A percentile compares a stretch with the other conserved stretches of the same genome.
Evolutionary conservation across 805 yeast species (phyloP).

Genomic region (Kuraishia borneana): DNA sequence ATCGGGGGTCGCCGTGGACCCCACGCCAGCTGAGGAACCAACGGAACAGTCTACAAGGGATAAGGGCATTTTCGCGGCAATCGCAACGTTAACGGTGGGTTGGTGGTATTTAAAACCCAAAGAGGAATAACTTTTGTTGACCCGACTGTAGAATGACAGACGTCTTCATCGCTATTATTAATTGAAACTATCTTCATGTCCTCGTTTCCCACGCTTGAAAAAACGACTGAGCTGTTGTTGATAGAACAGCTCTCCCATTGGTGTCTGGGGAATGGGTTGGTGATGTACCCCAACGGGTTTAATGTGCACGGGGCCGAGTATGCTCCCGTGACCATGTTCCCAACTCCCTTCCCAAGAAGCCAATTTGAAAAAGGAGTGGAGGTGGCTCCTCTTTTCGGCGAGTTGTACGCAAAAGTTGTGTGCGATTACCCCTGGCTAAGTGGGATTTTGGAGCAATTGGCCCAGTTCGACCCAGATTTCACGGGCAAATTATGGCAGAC

Average conservation of each 20-base stretch:
- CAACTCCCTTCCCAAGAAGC: conserved; percentile 72
- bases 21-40: neutral
- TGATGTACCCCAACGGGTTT: conserved; percentile 64
- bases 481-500: conserved; percentile 69
- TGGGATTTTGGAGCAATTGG: conserved; percentile 39
- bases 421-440: conserved; percentile 51
- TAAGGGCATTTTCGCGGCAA: conserved; percentile 1
- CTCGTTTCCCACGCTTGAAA: neutral
- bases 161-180: neutral
- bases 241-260: conserved; percentile 53
- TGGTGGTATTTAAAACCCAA: conserved; percentile 3
- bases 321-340: conserved; percentile 87
- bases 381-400: conserved; percentile 62
- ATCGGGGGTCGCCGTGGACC: conserved; percentile 1
- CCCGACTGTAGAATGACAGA: neutral
- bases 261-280: conserved; percentile 68
- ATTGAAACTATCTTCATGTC: neutral
- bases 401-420: conserved; percentile 62
- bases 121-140: no score
- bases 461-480: conserved; percentile 58
- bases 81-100: neutral
- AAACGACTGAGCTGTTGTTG: conserved; percentile 15
- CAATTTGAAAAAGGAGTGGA: conserved; percentile 57
- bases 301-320: conserved; percentile 30
- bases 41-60: neutral